A percentile compares a stretch with the other conserved stretches of the same genome.
phyloP scores from a whole-genome alignment of 129 eudicot genomes.

The Scalesia atractyloides region DNA sequence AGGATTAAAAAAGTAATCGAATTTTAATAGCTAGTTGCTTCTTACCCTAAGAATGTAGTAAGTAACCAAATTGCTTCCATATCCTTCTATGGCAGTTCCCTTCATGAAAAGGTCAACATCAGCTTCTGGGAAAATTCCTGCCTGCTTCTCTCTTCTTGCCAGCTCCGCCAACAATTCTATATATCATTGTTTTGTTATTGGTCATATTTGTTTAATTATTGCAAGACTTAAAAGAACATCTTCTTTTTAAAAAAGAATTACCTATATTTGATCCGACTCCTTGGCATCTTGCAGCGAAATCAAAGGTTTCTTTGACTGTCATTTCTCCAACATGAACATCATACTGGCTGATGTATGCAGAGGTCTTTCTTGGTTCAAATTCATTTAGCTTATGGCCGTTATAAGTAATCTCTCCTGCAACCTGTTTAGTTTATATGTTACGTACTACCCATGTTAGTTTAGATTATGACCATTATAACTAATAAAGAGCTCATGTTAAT shows the following conservation, averaged over 20 bases:
- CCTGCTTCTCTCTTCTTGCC: constrained; percentile 68
- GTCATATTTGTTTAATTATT: neutral
- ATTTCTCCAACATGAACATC: constrained; percentile 73
- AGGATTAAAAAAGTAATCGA: neutral
- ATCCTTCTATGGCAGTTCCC: constrained; percentile 80
- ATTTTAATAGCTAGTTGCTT: neutral
- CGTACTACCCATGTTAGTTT: neutral
- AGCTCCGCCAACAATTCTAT: constrained; percentile 69
- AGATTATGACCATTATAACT: neutral
- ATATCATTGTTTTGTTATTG: neutral
- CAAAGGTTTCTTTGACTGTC: constrained; percentile 81
- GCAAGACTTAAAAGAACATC: neutral
- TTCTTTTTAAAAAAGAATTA: constrained; percentile 9
- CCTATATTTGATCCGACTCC: constrained; percentile 76
- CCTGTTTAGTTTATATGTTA: constrained; percentile 37
- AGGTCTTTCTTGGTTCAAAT: constrained; percentile 66
- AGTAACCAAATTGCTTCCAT: constrained; percentile 68
- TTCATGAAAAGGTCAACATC: constrained; percentile 87
- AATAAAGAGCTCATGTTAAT: too few species aligned
- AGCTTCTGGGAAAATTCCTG: constrained; percentile 67
- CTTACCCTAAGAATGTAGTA: constrained; percentile 75
- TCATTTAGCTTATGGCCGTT: constrained; percentile 70
- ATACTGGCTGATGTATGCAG: constrained; percentile 75
- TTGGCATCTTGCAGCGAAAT: constrained; percentile 83
- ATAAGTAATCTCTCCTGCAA: constrained; percentile 70